Conservation (phyloP, 108 stramenopile genomes). For the Fragilariopsis cylindrus region DNA sequence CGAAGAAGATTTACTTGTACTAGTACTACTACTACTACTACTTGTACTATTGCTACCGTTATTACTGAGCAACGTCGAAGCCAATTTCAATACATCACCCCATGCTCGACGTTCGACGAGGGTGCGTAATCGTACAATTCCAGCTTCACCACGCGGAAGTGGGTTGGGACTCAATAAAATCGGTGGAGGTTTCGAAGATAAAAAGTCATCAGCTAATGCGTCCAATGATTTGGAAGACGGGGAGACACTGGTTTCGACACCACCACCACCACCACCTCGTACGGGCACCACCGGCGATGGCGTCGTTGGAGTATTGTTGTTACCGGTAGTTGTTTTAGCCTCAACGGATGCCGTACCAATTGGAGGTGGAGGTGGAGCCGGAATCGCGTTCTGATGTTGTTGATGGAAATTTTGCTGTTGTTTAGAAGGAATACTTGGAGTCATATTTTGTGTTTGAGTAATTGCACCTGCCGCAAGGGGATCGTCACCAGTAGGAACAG, state of each 20-base stretch:
- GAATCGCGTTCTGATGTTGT: background rate
- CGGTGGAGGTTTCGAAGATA: constrained; percentile 33
- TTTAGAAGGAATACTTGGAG: background rate
- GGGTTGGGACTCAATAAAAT: constrained; percentile 35
- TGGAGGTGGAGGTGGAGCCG: background rate
- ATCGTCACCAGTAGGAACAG: background rate
- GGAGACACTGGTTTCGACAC: background rate
- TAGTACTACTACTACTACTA: too few species aligned
- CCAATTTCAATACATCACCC: constrained; percentile 66
- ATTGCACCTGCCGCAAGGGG: background rate
- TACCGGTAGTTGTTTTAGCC: background rate
- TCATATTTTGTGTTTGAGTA: background rate
- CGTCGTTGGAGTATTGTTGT: background rate
- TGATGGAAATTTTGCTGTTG: too few species aligned
- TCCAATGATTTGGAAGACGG: constrained; percentile 27
- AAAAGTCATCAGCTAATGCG: constrained; percentile 45
- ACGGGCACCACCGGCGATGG: background rate
- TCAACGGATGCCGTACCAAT: background rate
- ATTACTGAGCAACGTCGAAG: constrained; percentile 35
- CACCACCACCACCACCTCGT: too few species aligned
- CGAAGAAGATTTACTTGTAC: too few species aligned
- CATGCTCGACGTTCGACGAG: constrained; percentile 72
- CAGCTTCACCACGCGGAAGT: constrained; percentile 30
- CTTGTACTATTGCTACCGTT: too few species aligned
- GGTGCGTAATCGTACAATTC: constrained; percentile 36